These are phyloP conservation scores for Phytophthora uliginosa DNA, from an alignment of 352 stramenopile genomes.

Conservation along the genomic window DNA sequence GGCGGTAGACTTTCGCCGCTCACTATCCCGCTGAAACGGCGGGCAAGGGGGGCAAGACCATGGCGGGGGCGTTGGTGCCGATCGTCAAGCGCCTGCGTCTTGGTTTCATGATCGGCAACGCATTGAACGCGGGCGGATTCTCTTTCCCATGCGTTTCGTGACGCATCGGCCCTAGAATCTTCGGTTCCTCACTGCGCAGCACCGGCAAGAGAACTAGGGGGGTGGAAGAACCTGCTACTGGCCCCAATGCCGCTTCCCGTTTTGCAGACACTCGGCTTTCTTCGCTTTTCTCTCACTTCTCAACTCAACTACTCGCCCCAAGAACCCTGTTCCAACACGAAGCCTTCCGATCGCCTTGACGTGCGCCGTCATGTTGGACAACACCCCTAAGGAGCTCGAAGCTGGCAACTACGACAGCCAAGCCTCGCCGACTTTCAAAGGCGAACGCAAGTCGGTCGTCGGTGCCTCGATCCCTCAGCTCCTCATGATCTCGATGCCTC, in stretches of 20 bases:
- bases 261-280: conserved; percentile 6
- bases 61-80: neutral
- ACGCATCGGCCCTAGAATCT: conserved; percentile 6
- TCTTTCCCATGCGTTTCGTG: conserved; percentile 19
- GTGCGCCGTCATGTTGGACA: conserved; percentile 8
- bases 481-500: conserved; percentile 36
- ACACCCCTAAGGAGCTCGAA: conserved; percentile 30
- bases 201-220: neutral
- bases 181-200: conserved; percentile 1
- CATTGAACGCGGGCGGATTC: neutral
- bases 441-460: conserved; percentile 20
- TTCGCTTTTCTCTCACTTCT: conserved; percentile 19
- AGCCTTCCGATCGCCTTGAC: neutral
- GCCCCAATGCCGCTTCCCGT: conserved; percentile 19
- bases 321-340: neutral
- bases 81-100: neutral
- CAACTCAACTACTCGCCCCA: conserved; percentile 8
- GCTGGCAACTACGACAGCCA: conserved; percentile 28
- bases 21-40: conserved; percentile 12
- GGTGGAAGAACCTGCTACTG: conserved; percentile 27
- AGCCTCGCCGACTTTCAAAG: conserved; percentile 22
- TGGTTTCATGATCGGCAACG: conserved; percentile 5
- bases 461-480: conserved; percentile 35
- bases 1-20: conserved; percentile 3
- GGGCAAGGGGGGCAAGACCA: neutral